Percentiles rank a stretch among this genome's conserved stretches.
phyloP scores from a whole-genome alignment of 495 filamentous ascomycete genomes.

The Penicillium bovifimosum region DNA sequence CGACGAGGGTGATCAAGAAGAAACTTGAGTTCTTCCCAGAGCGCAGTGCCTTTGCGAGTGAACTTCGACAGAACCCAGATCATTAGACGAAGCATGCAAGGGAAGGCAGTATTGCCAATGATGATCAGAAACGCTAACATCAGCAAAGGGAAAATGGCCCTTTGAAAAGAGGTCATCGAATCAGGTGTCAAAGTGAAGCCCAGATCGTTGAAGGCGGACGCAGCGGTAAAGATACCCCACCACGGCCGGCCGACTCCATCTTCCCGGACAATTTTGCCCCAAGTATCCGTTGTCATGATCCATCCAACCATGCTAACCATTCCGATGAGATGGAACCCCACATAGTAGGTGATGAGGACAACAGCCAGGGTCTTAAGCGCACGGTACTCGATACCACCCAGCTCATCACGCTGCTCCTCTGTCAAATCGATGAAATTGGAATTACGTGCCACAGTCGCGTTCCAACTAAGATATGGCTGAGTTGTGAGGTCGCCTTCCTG shows the following conservation, averaged over 20 bases:
- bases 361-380: constrained; percentile 78
- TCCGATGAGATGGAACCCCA: constrained; percentile 68
- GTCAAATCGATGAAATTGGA: constrained; percentile 84
- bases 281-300: constrained; percentile 58
- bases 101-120: constrained; percentile 91
- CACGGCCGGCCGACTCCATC: constrained; percentile 64
- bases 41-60: constrained; percentile 51
- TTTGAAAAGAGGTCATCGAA: constrained; percentile 84
- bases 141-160: constrained; percentile 65
- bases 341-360: constrained; percentile 71
- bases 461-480: constrained; percentile 86
- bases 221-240: constrained; percentile 88
- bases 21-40: constrained; percentile 86
- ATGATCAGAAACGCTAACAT: constrained; percentile 77
- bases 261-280: constrained; percentile 54
- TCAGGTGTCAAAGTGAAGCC: constrained; percentile 85
- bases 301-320: constrained; percentile 68
- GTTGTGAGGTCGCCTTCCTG: constrained; percentile 46
- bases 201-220: constrained; percentile 84
- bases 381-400: constrained; percentile 92
- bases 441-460: constrained; percentile 86
- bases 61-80: constrained; percentile 70
- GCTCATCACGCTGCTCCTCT: constrained; percentile 84
- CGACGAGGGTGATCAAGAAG: constrained; percentile 89
- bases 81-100: constrained; percentile 82